A percentile compares a stretch with the other conserved stretches of the same genome.
These are phyloP conservation scores for Amanita phalloides DNA, from an alignment of 768 basidiomycete genomes.

Conservation along the genomic window DNA sequence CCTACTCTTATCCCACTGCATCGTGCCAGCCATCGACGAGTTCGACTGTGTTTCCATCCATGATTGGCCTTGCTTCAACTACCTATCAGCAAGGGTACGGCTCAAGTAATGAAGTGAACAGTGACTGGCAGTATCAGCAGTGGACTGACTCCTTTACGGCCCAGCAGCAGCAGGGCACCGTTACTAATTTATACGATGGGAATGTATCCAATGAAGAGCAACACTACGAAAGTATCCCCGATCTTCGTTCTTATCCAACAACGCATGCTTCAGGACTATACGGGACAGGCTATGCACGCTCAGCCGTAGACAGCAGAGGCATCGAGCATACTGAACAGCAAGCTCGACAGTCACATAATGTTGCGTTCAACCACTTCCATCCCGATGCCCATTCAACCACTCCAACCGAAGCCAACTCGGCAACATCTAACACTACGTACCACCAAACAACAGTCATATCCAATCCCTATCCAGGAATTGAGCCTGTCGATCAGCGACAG, in stretches of 20 bases:
- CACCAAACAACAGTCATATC: background rate
- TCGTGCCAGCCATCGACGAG: slow-evolving; percentile 10
- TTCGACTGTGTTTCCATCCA: slow-evolving; percentile 20
- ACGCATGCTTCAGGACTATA: background rate
- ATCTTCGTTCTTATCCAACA: slow-evolving; percentile 17
- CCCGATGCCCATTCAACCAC: background rate
- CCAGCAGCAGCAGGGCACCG: slow-evolving; percentile 10
- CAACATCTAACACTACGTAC: background rate
- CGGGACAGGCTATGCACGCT: background rate
- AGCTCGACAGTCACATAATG: background rate
- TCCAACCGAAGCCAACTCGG: background rate
- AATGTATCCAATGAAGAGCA: slow-evolving; percentile 1
- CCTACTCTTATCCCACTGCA: background rate
- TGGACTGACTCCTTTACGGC: slow-evolving; percentile 23
- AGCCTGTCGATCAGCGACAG: background rate
- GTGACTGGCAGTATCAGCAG: slow-evolving; percentile 27
- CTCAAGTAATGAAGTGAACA: slow-evolving; percentile 15
- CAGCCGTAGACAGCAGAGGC: background rate
- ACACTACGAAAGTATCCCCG: slow-evolving; percentile 16
- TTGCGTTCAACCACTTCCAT: background rate
- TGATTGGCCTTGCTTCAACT: slow-evolving; percentile 45
- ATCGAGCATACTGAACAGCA: background rate
- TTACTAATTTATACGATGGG: slow-evolving; percentile 2
- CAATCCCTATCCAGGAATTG: background rate
- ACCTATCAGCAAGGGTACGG: slow-evolving; percentile 40